Conservation (phyloP, 2,329 filamentous ascomycete species). For the Aspergillus ochraceus region DNA sequence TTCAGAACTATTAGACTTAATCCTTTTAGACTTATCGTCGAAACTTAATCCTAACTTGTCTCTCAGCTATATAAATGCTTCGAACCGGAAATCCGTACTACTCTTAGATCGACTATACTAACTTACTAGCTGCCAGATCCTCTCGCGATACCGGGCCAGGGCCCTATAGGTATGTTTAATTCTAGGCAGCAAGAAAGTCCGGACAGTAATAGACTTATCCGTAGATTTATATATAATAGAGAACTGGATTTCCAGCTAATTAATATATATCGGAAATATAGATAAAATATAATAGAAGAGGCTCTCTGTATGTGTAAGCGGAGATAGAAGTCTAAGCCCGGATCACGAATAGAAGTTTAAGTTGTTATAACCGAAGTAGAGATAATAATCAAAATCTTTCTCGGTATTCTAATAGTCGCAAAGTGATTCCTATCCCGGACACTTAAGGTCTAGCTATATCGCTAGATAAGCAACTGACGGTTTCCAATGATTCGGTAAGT, state of each 20-base stretch:
- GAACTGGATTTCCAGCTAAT: conserved; percentile 3
- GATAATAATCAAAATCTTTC: background rate
- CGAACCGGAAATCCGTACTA: background rate
- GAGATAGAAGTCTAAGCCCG: background rate
- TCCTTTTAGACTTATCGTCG: background rate
- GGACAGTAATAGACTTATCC: background rate
- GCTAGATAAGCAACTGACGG: background rate
- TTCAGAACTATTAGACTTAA: background rate
- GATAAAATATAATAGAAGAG: background rate
- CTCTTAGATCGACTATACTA: background rate
- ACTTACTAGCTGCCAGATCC: background rate
- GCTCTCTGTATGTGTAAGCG: background rate
- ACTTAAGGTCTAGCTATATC: background rate
- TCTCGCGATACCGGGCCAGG: background rate
- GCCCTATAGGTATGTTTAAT: background rate
- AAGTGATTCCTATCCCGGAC: background rate
- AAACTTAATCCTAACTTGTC: background rate
- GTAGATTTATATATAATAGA: background rate
- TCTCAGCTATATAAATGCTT: background rate
- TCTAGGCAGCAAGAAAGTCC: conserved; percentile 1
- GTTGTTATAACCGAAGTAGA: background rate
- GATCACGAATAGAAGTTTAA: background rate
- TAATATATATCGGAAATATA: background rate
- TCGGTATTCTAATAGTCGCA: background rate
- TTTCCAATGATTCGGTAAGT: background rate